Conservation (phyloP, 1,284 basidiomycete genomes). For the Ceratobasidium sp. region DNA sequence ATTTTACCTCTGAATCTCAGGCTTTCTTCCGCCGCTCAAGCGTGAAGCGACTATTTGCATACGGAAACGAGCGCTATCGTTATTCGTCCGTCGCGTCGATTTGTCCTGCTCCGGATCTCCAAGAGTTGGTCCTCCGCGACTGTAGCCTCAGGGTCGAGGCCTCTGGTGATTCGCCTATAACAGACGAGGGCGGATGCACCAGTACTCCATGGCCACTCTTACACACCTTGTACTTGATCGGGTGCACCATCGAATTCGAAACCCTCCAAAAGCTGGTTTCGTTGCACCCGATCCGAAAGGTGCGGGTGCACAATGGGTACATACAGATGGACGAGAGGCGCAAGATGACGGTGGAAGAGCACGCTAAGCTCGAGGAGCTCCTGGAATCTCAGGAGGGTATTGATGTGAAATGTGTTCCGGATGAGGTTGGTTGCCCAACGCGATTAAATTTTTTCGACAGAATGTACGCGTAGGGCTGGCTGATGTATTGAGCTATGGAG, state of each 20-base stretch:
- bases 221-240: conserved; percentile 2
- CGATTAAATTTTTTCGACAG: too few relatives aligned
- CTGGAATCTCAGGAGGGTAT: not conserved
- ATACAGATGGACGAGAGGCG: too few relatives aligned
- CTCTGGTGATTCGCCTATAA: not conserved
- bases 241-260: not conserved
- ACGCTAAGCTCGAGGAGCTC: not conserved
- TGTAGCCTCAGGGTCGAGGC: not conserved
- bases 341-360: not conserved
- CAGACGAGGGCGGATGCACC: not conserved
- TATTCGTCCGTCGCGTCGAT: not conserved
- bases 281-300: not conserved
- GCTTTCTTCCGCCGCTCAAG: conserved; percentile 1
- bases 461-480: too few relatives aligned
- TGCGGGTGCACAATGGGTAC: not conserved
- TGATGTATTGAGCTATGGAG: too few relatives aligned
- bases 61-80: not conserved
- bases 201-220: not conserved
- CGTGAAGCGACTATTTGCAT: not conserved
- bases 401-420: not conserved
- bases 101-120: not conserved
- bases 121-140: conserved; percentile 1
- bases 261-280: not conserved
- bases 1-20: not conserved
- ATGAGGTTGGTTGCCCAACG: too few relatives aligned